A percentile compares a stretch with the other conserved stretches of the same genome.
phyloP scores from a whole-genome alignment of 2,329 filamentous ascomycete species.

The Ramularia endophylla region DNA sequence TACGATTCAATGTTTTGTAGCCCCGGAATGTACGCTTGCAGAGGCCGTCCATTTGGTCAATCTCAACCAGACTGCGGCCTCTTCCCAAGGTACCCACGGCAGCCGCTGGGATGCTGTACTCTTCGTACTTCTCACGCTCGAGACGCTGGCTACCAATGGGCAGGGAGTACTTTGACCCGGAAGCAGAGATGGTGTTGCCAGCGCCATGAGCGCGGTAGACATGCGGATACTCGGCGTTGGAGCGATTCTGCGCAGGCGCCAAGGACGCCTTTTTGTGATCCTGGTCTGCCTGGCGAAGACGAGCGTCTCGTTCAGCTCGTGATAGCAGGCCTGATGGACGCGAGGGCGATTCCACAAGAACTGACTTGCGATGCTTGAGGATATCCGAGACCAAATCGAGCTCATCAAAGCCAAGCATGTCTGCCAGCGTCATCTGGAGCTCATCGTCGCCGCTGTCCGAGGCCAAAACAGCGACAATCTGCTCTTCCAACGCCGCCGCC shows the following conservation, averaged over 20 bases:
- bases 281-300: slow-evolving; percentile 66
- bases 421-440: slow-evolving; percentile 82
- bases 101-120: slow-evolving; percentile 78
- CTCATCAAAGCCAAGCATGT: slow-evolving; percentile 88
- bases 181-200: slow-evolving; percentile 75
- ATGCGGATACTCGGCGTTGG: slow-evolving; percentile 79
- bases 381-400: slow-evolving; percentile 89
- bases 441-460: slow-evolving; percentile 71
- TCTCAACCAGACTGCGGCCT: slow-evolving; percentile 69
- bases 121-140: slow-evolving; percentile 74
- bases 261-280: slow-evolving; percentile 76
- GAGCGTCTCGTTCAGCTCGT: slow-evolving; percentile 70
- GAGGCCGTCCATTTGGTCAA: slow-evolving; percentile 78
- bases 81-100: slow-evolving; percentile 67
- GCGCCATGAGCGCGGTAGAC: slow-evolving; percentile 81
- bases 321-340: slow-evolving; percentile 56
- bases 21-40: slow-evolving; percentile 90
- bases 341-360: slow-evolving; percentile 45
- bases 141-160: slow-evolving; percentile 67
- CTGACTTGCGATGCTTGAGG: slow-evolving; percentile 67
- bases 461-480: slow-evolving; percentile 67
- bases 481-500: slow-evolving; percentile 64
- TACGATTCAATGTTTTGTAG: slow-evolving; percentile 89
- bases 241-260: slow-evolving; percentile 61
- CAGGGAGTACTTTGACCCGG: slow-evolving; percentile 76